Evolutionary conservation across 1,284 basidiomycete species (phyloP), one percentile per base, ranked within the genome.

Genomic region (Porogramme epimiltina): DNA sequence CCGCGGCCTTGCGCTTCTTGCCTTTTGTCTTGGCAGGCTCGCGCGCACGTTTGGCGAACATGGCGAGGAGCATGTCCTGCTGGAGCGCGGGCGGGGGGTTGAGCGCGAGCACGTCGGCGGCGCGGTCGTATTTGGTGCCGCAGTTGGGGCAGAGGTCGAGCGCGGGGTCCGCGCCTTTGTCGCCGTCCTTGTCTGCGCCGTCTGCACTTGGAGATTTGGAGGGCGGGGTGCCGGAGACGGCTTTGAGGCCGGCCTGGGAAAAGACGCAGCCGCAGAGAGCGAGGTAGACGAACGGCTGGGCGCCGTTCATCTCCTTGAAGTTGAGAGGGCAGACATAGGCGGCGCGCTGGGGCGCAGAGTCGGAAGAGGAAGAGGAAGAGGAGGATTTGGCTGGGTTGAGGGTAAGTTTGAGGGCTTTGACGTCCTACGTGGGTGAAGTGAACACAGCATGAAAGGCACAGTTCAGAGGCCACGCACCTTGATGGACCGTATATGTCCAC

Each of bases 241-340:
- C 83, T 55, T 83, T 85, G 38, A 94, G 74, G 3, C 86, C 90
- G 0, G 84, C 84, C 51, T 87, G 85, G 4, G 89, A 87, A 70
- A 94, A 87, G 28, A 91, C 92, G 66, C 92, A 95, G n/a, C 93
- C 93, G 63, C 94, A 97, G 0, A 85, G 73, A n/a, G 78, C 75
- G 57, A 96, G 72, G 66, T 93, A 95, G 50, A 93, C 84, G 68
- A 97, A 97, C 0, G 92, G 91, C 47, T 90, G 81, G 0, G 73
- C 68, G n/a, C 94, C 94, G 56, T 91, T 93, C 93, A 97, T 96
- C 72, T 96, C 95, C 67, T 93, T 92, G 59, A 93, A 73, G 2
- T 87, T 92, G 43, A 97, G 78, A 1, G 95, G 92, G 73, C 95
- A 98, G 49, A 93, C 84, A 62, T 93, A 97, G 37, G 81, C 80